A percentile compares a stretch with the other conserved stretches of the same genome.
Conservation (phyloP, 1,284 basidiomycete genomes). For the Ceratorhiza oryzae-sativae region DNA sequence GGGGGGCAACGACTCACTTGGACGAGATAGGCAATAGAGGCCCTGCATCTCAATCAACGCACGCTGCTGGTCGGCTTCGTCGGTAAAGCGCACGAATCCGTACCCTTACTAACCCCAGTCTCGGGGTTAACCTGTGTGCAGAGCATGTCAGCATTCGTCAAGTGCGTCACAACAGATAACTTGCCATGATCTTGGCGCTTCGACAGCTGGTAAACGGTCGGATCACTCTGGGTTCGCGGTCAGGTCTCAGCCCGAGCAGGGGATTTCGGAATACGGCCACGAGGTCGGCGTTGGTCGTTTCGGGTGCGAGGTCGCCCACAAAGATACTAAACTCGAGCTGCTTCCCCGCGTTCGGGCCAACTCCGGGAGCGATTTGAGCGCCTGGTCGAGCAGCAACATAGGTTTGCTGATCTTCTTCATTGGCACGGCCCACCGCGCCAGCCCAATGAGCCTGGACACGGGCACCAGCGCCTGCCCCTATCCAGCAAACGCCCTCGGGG, state of each 20-base stretch:
- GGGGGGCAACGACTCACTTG: conserved; percentile 62
- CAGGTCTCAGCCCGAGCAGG: conserved; percentile 72
- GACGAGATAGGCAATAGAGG: conserved; percentile 81
- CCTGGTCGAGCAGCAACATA: not conserved
- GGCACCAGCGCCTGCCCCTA: conserved; percentile 54
- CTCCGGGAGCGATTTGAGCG: conserved; percentile 13
- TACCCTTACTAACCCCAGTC: conserved; percentile 87
- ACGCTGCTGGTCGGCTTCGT: conserved; percentile 85
- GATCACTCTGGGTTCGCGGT: conserved; percentile 80
- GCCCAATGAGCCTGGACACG: conserved; percentile 50
- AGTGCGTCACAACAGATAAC: conserved; percentile 49
- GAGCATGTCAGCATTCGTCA: not conserved
- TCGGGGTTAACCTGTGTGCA: conserved; percentile 56
- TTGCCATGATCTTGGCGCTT: conserved; percentile 92
- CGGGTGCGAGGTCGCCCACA: conserved; percentile 87
- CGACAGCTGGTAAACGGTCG: conserved; percentile 86
- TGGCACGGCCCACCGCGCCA: conserved; percentile 36
- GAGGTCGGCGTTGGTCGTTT: conserved; percentile 87
- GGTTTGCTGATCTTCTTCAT: conserved; percentile 18
- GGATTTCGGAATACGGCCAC: conserved; percentile 88
- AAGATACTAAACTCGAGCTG: conserved; percentile 82
- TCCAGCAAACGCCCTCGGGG: conserved; percentile 55
- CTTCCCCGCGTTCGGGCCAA: conserved; percentile 17
- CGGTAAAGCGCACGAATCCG: conserved; percentile 88
- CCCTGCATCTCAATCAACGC: conserved; percentile 91